Evolutionary conservation across 257 asterid genomes (phyloP).

Genomic region (Solanum piurae): DNA sequence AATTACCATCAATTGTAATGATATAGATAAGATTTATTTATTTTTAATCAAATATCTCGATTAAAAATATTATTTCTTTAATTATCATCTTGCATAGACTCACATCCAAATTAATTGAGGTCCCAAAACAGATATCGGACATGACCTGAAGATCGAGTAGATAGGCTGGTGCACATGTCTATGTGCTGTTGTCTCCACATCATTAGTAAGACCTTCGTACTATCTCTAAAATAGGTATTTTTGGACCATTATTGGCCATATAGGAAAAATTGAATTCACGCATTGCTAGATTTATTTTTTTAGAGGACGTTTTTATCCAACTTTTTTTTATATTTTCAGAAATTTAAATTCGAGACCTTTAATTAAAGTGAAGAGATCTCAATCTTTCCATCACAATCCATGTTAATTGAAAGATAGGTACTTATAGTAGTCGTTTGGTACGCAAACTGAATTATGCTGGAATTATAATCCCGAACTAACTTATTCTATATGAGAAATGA

Average conservation of each 20-base stretch:
- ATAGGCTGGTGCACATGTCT: neutral
- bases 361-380: neutral
- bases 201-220: neutral
- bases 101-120: neutral
- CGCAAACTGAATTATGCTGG: too few species aligned
- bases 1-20: neutral
- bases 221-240: neutral
- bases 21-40: too few species aligned
- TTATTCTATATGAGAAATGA: too few species aligned
- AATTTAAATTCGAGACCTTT: neutral
- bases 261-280: neutral
- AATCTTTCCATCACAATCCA: neutral
- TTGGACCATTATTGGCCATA: neutral
- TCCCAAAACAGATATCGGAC: neutral
- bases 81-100: rapidly evolving
- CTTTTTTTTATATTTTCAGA: rapidly evolving
- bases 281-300: neutral
- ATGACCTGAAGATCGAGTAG: neutral
- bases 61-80: neutral
- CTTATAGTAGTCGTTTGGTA: neutral
- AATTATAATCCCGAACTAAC: neutral
- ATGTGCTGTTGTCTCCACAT: neutral
- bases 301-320: neutral
- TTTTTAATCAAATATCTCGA: neutral
- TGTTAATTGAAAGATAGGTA: neutral